Evolutionary conservation across 768 basidiomycete species (phyloP), one percentile per base, ranked within the genome.

Genomic region (Tylopilus vinaceipallidus): DNA sequence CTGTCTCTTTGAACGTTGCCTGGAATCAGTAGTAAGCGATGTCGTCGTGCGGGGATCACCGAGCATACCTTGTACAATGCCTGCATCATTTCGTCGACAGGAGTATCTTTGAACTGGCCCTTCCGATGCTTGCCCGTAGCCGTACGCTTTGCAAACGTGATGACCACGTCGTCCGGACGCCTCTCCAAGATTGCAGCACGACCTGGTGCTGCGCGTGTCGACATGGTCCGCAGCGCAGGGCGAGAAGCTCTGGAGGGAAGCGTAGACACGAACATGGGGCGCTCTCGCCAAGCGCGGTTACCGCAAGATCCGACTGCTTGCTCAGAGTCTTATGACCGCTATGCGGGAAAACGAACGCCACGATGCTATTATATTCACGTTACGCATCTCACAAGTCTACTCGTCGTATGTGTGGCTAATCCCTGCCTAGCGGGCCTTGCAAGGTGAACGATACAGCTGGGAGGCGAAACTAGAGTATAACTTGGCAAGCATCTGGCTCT

Each of bases 121-220:
- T 95, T 98, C 77, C 82, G 91, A 30, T 88, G 86, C 61, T 75
- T 82, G 22, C 91, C 90, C 55, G 92, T 77, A n/a, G 91, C 83
- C n/a, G 91, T 94, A 42, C 94, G 82, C 65, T 87, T 86, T 12
- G 90, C 91, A 58, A 89, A 90, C 3, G 89, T 91, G 51, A 97
- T 84, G 53, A 95, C 93, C 14, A 95, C 88, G 68, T 95, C 93
- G 53, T 91, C 81, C 0, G 85, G 79, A 44, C 76, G 81, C 75
- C 83, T 88, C 66, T 85, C 75, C 26, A 90, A 73, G 40, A 91
- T 64, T 8, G 74, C 72, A 29, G 75, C 52, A 27, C 79, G 73
- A 11, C 83, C 83, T 19, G 57, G 62, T 11, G 41, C 12, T 20
- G 62, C 52, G 20, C 65, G 57, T 49, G 76, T 61, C 66, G 80